These are phyloP conservation scores for Medicago truncatula DNA, from an alignment of 306 rosid species.

Conservation along the genomic window MtrunA17r5.0-ANR NC_053044.1:43041001-43041500, in stretches of 20 bases:
- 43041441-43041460: slow-evolving; percentile 76
- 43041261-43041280: slow-evolving; percentile 26
- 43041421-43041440: slow-evolving; percentile 95
- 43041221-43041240: not conserved
- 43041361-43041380: slow-evolving; percentile 12
- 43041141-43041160: slow-evolving; percentile 67
- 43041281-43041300: slow-evolving; percentile 8
- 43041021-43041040: slow-evolving; percentile 26
- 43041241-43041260: slow-evolving; percentile 2
- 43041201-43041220: slow-evolving; percentile 26
- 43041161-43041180: slow-evolving; percentile 27
- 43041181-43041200: not conserved
- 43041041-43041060: slow-evolving; percentile 72
- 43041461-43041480: slow-evolving; percentile 95
- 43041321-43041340: slow-evolving; percentile 28
- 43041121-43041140: slow-evolving; percentile 89
- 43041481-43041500: slow-evolving; percentile 90
- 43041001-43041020: slow-evolving; percentile 5
- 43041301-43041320: slow-evolving; percentile 25
- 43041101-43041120: slow-evolving; percentile 99
- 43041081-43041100: slow-evolving; percentile 80
- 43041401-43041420: slow-evolving; percentile 89
- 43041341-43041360: slow-evolving; percentile 10
- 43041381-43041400: slow-evolving; percentile 64
- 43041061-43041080: slow-evolving; percentile 88